phyloP scores from a whole-genome alignment of 2,329 filamentous ascomycete species.

The Clarireedia monteithiana region DNA sequence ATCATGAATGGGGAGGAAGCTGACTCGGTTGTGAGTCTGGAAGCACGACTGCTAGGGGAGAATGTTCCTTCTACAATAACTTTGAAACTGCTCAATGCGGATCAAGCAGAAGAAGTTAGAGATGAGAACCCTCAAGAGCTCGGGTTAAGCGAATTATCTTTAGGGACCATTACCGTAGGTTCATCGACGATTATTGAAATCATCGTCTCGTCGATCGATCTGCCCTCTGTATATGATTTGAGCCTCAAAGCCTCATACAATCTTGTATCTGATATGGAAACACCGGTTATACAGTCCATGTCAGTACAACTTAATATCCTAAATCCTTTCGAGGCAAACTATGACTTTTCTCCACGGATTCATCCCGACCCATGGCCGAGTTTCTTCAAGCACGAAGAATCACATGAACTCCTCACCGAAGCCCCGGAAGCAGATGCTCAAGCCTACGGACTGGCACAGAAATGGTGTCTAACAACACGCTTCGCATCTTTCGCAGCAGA shows the following conservation, averaged over 20 bases:
- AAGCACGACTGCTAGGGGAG: slow-evolving; percentile 58
- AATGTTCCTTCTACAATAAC: slow-evolving; percentile 39
- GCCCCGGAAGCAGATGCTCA: slow-evolving; percentile 28
- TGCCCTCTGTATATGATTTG: slow-evolving; percentile 54
- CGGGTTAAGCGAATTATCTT: slow-evolving; percentile 12
- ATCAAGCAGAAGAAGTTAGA: not conserved
- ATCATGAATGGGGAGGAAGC: slow-evolving; percentile 79
- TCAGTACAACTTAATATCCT: slow-evolving; percentile 65
- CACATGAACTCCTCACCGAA: slow-evolving; percentile 20
- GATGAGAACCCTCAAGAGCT: not conserved
- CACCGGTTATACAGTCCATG: slow-evolving; percentile 68
- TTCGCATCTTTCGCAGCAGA: slow-evolving; percentile 71
- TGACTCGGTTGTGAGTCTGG: slow-evolving; percentile 62
- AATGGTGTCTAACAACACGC: slow-evolving; percentile 69
- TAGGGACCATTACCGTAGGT: slow-evolving; percentile 37
- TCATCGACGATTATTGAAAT: slow-evolving; percentile 39
- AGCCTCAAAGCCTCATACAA: slow-evolving; percentile 71
- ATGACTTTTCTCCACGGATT: slow-evolving; percentile 74
- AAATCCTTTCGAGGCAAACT: slow-evolving; percentile 85
- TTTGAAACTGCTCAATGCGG: slow-evolving; percentile 24
- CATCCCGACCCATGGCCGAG: slow-evolving; percentile 79
- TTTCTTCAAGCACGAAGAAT: slow-evolving; percentile 56
- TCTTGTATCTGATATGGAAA: slow-evolving; percentile 70
- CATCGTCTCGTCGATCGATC: slow-evolving; percentile 41
- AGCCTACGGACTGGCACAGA: slow-evolving; percentile 63